phyloP scores from a whole-genome alignment of 2,329 filamentous ascomycete genomes.

The Fusarium sp. region DNA sequence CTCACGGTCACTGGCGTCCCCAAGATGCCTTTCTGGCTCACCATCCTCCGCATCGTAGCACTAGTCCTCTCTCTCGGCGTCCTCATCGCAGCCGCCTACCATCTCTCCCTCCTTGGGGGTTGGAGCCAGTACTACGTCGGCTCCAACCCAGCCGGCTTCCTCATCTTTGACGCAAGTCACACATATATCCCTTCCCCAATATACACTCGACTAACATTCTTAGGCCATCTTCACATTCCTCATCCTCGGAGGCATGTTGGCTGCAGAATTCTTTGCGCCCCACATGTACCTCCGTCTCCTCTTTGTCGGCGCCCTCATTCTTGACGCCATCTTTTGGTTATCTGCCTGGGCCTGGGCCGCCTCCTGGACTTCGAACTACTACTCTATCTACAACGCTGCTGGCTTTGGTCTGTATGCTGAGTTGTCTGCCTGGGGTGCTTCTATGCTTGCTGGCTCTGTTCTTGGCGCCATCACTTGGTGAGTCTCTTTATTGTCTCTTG shows the following conservation, averaged over 20 bases:
- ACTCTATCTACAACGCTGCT: slow-evolving; percentile 39
- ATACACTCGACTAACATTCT: slow-evolving; percentile 4
- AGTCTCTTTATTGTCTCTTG: slow-evolving; percentile 13
- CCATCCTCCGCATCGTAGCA: slow-evolving; percentile 53
- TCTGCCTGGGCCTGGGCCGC: slow-evolving; percentile 52
- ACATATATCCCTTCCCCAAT: neutral
- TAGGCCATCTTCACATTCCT: slow-evolving; percentile 57
- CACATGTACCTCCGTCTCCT: slow-evolving; percentile 50
- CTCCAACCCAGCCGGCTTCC: slow-evolving; percentile 54
- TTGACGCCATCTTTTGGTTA: slow-evolving; percentile 59
- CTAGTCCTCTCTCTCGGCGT: slow-evolving; percentile 54
- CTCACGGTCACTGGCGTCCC: slow-evolving; percentile 54
- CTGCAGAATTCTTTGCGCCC: slow-evolving; percentile 51
- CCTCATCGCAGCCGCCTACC: slow-evolving; percentile 55
- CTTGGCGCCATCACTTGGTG: slow-evolving; percentile 57
- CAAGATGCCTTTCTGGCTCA: slow-evolving; percentile 50
- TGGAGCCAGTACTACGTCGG: slow-evolving; percentile 36
- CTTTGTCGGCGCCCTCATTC: slow-evolving; percentile 50
- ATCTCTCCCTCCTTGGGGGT: slow-evolving; percentile 49
- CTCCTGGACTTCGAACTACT: slow-evolving; percentile 46
- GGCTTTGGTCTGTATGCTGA: slow-evolving; percentile 12
- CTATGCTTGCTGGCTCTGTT: slow-evolving; percentile 54
- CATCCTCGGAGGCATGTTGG: slow-evolving; percentile 53
- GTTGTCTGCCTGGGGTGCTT: slow-evolving; percentile 40
- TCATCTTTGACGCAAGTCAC: slow-evolving; percentile 59